phyloP scores from a whole-genome alignment of 805 yeast genomes.

The Candida quercuum region DNA sequence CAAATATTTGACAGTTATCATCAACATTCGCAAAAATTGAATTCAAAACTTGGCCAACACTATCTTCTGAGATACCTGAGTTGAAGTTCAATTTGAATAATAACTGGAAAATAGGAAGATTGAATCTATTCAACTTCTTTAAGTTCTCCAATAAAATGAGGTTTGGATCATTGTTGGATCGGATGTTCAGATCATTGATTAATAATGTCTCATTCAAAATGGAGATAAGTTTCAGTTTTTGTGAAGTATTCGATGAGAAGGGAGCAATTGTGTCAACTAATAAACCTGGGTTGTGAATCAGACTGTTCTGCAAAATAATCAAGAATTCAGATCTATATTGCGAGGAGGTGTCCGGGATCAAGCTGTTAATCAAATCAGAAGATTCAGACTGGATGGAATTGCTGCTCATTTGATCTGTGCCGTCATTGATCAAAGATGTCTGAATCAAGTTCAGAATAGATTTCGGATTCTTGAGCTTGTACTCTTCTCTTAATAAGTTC shows the following conservation, averaged over 20 bases:
- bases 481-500: constrained; percentile 16
- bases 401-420: constrained; percentile 5
- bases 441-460: constrained; percentile 13
- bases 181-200: not conserved
- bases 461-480: constrained; percentile 14
- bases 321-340: constrained; percentile 15
- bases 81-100: constrained; percentile 27
- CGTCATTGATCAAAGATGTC: constrained; percentile 10
- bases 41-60: constrained; percentile 8
- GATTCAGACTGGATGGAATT: constrained; percentile 22
- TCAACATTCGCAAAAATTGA: constrained; percentile 6
- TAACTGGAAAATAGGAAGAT: constrained; percentile 37
- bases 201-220: constrained; percentile 8
- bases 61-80: constrained; percentile 7
- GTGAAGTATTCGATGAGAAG: not conserved
- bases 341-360: constrained; percentile 16
- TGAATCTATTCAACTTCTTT: constrained; percentile 30
- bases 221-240: constrained; percentile 1
- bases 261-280: constrained; percentile 5
- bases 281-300: constrained; percentile 12
- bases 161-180: not conserved
- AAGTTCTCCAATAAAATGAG: constrained; percentile 16
- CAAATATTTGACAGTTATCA: constrained; percentile 18
- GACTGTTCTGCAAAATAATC: constrained; percentile 10
- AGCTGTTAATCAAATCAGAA: constrained; percentile 17